Percentiles rank a stretch among this genome's conserved stretches.
phyloP scores from a whole-genome alignment of 176 grass and related monocot genomes.

The Phragmites australis region DNA sequence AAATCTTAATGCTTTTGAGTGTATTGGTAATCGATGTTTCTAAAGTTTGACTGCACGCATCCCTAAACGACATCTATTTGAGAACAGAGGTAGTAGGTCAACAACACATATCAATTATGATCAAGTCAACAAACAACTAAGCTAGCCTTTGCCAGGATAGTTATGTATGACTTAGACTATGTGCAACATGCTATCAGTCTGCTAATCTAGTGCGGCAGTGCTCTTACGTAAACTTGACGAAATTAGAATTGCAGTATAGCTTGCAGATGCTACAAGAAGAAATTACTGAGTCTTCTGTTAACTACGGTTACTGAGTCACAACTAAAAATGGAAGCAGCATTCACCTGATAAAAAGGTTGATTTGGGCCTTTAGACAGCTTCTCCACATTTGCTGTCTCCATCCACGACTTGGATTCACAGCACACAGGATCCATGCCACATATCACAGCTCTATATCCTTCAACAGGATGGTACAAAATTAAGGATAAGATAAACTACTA shows the following conservation, averaged over 20 bases:
- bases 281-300: constrained; percentile 1
- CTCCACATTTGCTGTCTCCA: constrained; percentile 78
- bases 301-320: constrained; percentile 7
- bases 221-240: constrained; percentile 22
- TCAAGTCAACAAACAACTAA: constrained; percentile 4
- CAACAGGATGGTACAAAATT: constrained; percentile 35
- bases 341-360: constrained; percentile 98
- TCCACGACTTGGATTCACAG: constrained; percentile 96
- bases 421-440: constrained; percentile 99
- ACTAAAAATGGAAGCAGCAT: constrained; percentile 14
- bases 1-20: too few relatives aligned
- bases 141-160: constrained; percentile 13
- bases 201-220: neutral
- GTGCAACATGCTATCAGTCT: constrained; percentile 6
- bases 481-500: constrained; percentile 3
- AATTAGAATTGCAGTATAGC: neutral
- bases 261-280: constrained; percentile 6
- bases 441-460: constrained; percentile 97
- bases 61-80: too few relatives aligned
- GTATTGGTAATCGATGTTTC: too few relatives aligned
- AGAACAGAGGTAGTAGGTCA: too few relatives aligned
- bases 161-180: neutral
- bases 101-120: neutral
- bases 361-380: constrained; percentile 81
- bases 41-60: too few relatives aligned